These are phyloP conservation scores for Pseudogymnoascus sp. DNA, from an alignment of 2,329 filamentous ascomycete genomes.

Conservation along the genomic window DNA sequence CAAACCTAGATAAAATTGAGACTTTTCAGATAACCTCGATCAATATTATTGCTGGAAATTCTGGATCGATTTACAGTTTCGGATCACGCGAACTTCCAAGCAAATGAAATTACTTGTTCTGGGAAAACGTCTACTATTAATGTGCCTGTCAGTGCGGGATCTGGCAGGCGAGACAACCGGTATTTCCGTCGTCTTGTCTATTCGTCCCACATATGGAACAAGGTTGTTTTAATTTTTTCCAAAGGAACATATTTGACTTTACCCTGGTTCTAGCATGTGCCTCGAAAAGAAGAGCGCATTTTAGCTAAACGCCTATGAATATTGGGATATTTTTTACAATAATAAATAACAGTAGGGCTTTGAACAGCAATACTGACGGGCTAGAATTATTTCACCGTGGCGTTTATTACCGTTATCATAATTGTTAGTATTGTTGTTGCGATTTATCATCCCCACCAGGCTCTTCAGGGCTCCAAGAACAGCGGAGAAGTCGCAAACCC, in stretches of 20 bases:
- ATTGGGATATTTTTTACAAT: background rate
- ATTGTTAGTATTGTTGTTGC: background rate
- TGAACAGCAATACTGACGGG: background rate
- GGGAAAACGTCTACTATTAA: background rate
- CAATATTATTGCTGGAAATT: background rate
- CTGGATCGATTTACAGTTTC: background rate
- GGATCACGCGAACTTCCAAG: background rate
- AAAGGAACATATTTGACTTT: background rate
- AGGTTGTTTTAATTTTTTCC: background rate
- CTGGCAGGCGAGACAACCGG: constrained; percentile 2
- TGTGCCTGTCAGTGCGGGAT: background rate
- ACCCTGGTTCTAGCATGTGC: background rate
- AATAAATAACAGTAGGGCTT: background rate
- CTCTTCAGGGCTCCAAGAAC: background rate
- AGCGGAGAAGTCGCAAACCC: background rate
- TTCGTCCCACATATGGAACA: background rate
- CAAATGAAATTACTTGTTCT: background rate
- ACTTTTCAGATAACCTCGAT: background rate
- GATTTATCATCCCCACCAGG: background rate
- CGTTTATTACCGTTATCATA: background rate
- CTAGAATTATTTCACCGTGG: background rate
- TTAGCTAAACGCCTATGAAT: background rate
- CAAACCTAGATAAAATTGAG: constrained; percentile 2
- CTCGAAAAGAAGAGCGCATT: background rate
- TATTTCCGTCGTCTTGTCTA: background rate